Evolutionary conservation across 2,329 filamentous ascomycete species (phyloP).

Genomic region (Tothia fuscella): DNA sequence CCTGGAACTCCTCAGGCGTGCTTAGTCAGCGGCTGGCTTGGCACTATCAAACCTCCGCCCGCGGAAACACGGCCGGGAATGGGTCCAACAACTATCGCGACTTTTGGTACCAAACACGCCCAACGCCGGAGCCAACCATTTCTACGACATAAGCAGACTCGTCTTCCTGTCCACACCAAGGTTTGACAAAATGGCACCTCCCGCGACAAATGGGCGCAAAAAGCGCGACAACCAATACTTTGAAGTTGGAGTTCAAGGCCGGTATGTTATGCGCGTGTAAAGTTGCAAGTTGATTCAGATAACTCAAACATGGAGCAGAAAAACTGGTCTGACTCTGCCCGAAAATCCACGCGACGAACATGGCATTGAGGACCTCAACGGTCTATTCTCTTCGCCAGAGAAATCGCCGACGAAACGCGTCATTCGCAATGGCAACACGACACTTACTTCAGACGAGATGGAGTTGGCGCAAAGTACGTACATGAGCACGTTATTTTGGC

Average conservation of each 20-base stretch:
- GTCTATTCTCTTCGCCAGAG: slow-evolving; percentile 78
- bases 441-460: slow-evolving; percentile 47
- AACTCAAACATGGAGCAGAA: slow-evolving; percentile 39
- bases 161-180: no score
- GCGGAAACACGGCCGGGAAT: no score
- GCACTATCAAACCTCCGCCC: no score
- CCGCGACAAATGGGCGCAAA: neutral
- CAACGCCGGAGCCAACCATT: no score
- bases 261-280: neutral
- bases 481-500: neutral
- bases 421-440: slow-evolving; percentile 24
- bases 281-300: neutral
- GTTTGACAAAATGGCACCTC: slow-evolving; percentile 3
- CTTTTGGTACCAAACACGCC: no score
- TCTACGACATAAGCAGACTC: no score
- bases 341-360: slow-evolving; percentile 81
- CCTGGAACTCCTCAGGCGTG: no score
- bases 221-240: slow-evolving; percentile 3
- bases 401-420: slow-evolving; percentile 38
- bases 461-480: slow-evolving; percentile 50
- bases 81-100: no score
- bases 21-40: no score
- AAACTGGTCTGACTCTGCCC: slow-evolving; percentile 74
- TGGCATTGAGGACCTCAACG: slow-evolving; percentile 79
- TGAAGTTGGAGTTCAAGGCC: slow-evolving; percentile 6